Conservation (phyloP, 1,284 basidiomycete species). For the Heterobasidion parviporum region DNA sequence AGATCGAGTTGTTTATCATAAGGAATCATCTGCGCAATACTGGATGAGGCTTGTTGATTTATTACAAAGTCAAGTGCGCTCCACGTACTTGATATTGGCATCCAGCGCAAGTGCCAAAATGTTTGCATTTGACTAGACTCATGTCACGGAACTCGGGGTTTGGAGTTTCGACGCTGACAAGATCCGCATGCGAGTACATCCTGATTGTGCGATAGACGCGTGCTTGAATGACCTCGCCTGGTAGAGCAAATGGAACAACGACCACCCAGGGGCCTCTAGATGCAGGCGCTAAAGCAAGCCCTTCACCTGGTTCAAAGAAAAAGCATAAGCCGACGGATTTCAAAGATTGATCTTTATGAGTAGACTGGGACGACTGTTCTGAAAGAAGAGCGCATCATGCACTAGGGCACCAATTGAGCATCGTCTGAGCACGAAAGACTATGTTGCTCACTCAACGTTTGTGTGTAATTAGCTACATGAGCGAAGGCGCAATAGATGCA, state of each 20-base stretch:
- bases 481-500: too few relatives aligned
- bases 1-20: conserved; percentile 83
- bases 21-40: conserved; percentile 62
- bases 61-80: neutral
- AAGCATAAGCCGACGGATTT: neutral
- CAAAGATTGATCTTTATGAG: neutral
- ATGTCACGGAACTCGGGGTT: conserved; percentile 62
- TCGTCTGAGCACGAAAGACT: too few relatives aligned
- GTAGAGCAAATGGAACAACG: conserved; percentile 76
- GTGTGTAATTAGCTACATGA: too few relatives aligned
- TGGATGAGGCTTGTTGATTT: neutral
- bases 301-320: conserved; percentile 45
- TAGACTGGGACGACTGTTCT: neutral
- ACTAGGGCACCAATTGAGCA: too few relatives aligned
- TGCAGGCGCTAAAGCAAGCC: conserved; percentile 49
- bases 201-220: conserved; percentile 61
- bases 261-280: conserved; percentile 65
- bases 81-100: conserved; percentile 66
- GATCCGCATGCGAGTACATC: conserved; percentile 70
- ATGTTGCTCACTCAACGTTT: too few relatives aligned
- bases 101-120: conserved; percentile 79
- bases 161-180: conserved; percentile 62
- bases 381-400: neutral
- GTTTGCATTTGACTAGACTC: conserved; percentile 64
- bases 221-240: conserved; percentile 70